Percentiles rank a stretch among this genome's conserved stretches.
These are phyloP conservation scores for Exophiala sp. DNA, from an alignment of 2,329 filamentous ascomycete genomes.

Conservation along the genomic window DNA sequence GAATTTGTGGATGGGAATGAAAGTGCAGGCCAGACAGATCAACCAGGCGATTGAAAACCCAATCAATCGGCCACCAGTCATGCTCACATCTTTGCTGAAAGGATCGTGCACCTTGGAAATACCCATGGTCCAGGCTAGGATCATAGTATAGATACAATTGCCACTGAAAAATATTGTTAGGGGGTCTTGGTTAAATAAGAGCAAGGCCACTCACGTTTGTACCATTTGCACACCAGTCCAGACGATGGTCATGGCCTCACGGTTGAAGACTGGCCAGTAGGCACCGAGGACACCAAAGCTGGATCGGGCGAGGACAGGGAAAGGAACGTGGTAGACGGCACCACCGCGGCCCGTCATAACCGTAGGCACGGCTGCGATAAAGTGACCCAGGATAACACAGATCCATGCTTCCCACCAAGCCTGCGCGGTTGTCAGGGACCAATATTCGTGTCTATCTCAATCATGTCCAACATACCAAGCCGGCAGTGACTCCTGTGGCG, in stretches of 20 bases:
- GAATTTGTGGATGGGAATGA: slow-evolving; percentile 67
- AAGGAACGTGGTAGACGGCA: slow-evolving; percentile 81
- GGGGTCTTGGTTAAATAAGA: not conserved
- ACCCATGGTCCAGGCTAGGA: not conserved
- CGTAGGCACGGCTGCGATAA: slow-evolving; percentile 62
- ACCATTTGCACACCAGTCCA: slow-evolving; percentile 69
- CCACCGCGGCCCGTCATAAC: slow-evolving; percentile 77
- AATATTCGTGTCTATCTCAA: not conserved
- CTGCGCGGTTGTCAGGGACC: not conserved
- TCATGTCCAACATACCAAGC: slow-evolving; percentile 45
- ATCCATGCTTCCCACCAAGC: slow-evolving; percentile 90
- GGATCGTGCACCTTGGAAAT: slow-evolving; percentile 3
- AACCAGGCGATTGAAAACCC: slow-evolving; percentile 86
- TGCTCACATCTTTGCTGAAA: not conserved
- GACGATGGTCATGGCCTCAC: slow-evolving; percentile 80
- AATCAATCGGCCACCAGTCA: not conserved
- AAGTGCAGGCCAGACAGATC: slow-evolving; percentile 74
- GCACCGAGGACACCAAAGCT: slow-evolving; percentile 87
- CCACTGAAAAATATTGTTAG: slow-evolving; percentile 4
- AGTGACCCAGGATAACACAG: slow-evolving; percentile 71
- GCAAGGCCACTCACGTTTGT: not conserved
- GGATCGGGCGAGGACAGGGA: slow-evolving; percentile 72
- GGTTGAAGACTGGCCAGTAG: slow-evolving; percentile 83
- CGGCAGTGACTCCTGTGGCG: slow-evolving; percentile 72
- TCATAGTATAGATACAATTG: slow-evolving; percentile 1